Conservation (phyloP, 768 basidiomycete genomes). For the Termitomyces sp. region DNA sequence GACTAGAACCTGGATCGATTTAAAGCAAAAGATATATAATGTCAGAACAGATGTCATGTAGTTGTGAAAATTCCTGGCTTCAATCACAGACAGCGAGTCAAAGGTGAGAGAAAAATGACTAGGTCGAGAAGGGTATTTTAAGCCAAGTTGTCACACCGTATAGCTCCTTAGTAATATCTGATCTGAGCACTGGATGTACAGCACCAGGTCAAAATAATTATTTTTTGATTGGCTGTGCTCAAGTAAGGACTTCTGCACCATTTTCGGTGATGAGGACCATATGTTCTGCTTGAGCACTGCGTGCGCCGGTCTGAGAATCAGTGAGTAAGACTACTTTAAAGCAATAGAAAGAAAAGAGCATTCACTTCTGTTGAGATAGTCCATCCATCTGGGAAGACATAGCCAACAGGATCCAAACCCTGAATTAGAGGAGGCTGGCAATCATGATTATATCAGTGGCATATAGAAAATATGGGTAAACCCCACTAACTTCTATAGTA, state of each 20-base stretch:
- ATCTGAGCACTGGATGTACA: not conserved
- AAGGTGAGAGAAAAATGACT: not conserved
- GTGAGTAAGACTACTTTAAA: not conserved
- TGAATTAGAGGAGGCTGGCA: slow-evolving; percentile 71
- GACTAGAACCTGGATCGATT: not conserved
- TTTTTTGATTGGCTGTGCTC: not conserved
- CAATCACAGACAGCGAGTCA: too few relatives aligned
- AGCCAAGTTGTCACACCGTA: not conserved
- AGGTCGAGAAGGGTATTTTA: too few relatives aligned
- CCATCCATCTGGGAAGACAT: slow-evolving; percentile 92
- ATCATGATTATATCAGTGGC: not conserved
- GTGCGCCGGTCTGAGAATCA: slow-evolving; percentile 59
- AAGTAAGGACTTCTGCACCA: slow-evolving; percentile 77
- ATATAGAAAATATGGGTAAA: not conserved
- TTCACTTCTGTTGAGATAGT: slow-evolving; percentile 82
- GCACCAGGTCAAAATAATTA: not conserved
- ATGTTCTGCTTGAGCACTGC: slow-evolving; percentile 85
- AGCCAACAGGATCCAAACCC: slow-evolving; percentile 58
- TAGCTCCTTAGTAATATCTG: not conserved
- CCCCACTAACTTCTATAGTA: slow-evolving; percentile 70
- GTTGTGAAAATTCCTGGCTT: too few relatives aligned
- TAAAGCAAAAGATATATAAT: too few relatives aligned
- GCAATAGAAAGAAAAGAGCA: not conserved
- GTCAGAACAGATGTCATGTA: too few relatives aligned
- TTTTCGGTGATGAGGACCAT: slow-evolving; percentile 78